Percentiles rank a stretch among this genome's conserved stretches.
Evolutionary conservation across 2,329 filamentous ascomycete species (phyloP).

Genomic region (Cercospora sp.): DNA sequence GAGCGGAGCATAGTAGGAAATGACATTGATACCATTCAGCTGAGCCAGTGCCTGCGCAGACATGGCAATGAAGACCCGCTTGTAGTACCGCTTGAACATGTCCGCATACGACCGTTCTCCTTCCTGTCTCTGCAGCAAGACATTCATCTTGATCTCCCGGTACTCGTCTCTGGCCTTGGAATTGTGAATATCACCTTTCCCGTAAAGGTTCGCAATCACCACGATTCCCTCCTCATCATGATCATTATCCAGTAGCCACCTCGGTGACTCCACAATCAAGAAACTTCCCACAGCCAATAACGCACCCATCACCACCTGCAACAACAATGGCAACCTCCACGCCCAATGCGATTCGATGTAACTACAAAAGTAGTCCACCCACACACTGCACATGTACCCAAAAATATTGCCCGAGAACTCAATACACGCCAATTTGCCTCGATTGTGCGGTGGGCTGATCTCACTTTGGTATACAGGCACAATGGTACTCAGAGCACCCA

Average conservation of each 20-base stretch:
- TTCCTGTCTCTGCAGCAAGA: conserved; percentile 88
- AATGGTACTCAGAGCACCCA: conserved; percentile 53
- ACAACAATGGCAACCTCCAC: conserved; percentile 84
- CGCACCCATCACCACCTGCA: conserved; percentile 93
- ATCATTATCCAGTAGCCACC: conserved; percentile 96
- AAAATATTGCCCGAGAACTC: conserved; percentile 97
- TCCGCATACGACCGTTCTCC: conserved; percentile 87
- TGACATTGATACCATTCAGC: conserved; percentile 98
- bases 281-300: conserved; percentile 83
- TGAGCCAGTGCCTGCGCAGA: conserved; percentile 94
- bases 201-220: conserved; percentile 96
- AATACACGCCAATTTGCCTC: conserved; percentile 93
- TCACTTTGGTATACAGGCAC: conserved; percentile 57
- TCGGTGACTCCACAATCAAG: conserved; percentile 92
- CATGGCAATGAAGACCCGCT: conserved; percentile 97
- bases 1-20: conserved; percentile 95
- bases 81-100: conserved; percentile 92
- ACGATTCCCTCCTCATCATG: conserved; percentile 98
- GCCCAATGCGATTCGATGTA: conserved; percentile 82
- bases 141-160: conserved; percentile 98
- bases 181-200: conserved; percentile 92
- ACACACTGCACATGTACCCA: conserved; percentile 93
- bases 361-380: conserved; percentile 97
- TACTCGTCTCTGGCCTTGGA: conserved; percentile 91
- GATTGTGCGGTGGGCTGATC: conserved; percentile 86